These are phyloP conservation scores for Taiozyma sp. DNA, from an alignment of 1,139 yeast genomes.

Conservation along the genomic window DNA sequence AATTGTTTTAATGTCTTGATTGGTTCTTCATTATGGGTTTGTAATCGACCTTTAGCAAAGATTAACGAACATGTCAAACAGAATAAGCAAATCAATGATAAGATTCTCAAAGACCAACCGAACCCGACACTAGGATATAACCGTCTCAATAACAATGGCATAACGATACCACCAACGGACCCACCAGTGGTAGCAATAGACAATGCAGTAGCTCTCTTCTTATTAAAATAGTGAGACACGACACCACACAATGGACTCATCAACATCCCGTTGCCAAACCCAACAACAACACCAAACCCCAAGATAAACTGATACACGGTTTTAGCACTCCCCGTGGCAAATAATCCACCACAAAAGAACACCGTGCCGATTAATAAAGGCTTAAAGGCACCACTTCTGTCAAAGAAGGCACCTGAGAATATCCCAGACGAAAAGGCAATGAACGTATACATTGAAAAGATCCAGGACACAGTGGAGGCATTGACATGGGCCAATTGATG, in stretches of 20 bases:
- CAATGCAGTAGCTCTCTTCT: constrained; percentile 52
- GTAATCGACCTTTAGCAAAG: constrained; percentile 23
- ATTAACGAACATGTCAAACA: constrained; percentile 27
- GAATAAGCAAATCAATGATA: constrained; percentile 36
- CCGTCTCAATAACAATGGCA: constrained; percentile 50
- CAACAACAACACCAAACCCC: constrained; percentile 47
- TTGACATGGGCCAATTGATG: constrained; percentile 41
- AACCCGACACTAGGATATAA: constrained; percentile 47
- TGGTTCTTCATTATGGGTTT: constrained; percentile 1
- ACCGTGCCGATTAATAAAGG: constrained; percentile 31
- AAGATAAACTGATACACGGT: constrained; percentile 50
- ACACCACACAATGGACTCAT: constrained; percentile 44
- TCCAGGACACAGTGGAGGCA: constrained; percentile 57
- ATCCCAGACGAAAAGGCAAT: constrained; percentile 50
- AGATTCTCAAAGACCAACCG: constrained; percentile 49
- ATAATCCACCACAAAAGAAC: constrained; percentile 45
- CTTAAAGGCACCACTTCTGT: constrained; percentile 46
- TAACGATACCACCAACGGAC: constrained; percentile 55
- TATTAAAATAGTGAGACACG: constrained; percentile 55
- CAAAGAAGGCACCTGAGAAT: constrained; percentile 57
- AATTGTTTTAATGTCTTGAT: constrained; percentile 2
- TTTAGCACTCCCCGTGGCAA: constrained; percentile 50
- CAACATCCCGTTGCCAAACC: constrained; percentile 50
- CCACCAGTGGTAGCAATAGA: constrained; percentile 63
- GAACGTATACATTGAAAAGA: constrained; percentile 55